Conservation (phyloP, 1,284 basidiomycete species). For the Cerrena zonata region DNA sequence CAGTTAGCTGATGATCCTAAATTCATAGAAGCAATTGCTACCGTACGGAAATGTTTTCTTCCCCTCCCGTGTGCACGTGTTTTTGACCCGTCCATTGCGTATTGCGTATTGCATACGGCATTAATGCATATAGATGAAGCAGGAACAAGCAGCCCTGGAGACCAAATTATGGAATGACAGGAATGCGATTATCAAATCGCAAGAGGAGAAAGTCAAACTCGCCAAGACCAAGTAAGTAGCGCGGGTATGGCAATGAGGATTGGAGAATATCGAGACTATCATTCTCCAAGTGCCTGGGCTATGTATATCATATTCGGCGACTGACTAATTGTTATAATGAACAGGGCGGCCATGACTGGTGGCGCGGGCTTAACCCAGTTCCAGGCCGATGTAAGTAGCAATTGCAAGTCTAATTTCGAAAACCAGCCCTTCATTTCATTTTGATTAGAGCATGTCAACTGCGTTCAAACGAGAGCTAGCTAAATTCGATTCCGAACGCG, state of each 20-base stretch:
- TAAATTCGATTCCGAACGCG: conserved; percentile 61
- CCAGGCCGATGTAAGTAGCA: conserved; percentile 55
- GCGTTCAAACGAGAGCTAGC: conserved; percentile 57
- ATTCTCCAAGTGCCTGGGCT: not conserved
- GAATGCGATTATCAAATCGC: conserved; percentile 50
- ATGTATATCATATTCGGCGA: too few species aligned
- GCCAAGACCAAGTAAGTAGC: conserved; percentile 55
- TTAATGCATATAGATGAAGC: conserved; percentile 44
- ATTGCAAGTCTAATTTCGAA: conserved; percentile 2
- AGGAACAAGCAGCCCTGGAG: conserved; percentile 64
- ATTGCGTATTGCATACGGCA: too few species aligned
- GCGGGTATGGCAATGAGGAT: too few species aligned
- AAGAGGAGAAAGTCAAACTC: conserved; percentile 63
- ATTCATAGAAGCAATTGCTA: conserved; percentile 42
- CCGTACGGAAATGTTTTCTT: conserved; percentile 32
- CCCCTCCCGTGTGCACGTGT: conserved; percentile 7
- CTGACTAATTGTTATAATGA: too few species aligned
- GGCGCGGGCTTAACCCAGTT: conserved; percentile 59
- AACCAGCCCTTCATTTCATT: not conserved
- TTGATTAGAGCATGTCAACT: conserved; percentile 50
- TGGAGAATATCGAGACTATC: too few species aligned
- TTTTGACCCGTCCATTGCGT: too few species aligned
- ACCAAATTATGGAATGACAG: conserved; percentile 60
- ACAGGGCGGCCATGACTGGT: conserved; percentile 60
- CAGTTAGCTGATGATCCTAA: conserved; percentile 45